Evolutionary conservation across 164 flowering plant genomes (phyloP), one percentile per base, ranked within the genome.

Genomic region (Nymphaea thermarum): DNA sequence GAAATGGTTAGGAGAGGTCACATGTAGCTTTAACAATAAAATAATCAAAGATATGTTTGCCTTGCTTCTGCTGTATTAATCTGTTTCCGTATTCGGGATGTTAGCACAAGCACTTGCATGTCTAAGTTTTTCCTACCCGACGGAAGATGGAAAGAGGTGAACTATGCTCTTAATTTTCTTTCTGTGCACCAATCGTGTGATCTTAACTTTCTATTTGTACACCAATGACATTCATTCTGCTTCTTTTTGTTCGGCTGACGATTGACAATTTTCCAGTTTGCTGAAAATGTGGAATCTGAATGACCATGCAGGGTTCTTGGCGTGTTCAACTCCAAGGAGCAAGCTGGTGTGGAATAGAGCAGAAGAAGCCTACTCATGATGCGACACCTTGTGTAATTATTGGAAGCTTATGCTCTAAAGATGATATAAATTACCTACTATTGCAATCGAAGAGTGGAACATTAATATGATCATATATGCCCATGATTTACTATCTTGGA

Each of bases 271-370:
- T 8, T 74, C 65, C 86, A 91, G 97, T 69, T 82, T 89, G 65
- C 73, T 91, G 11, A 91, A 91, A 76, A 86, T 89, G 41, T 91
- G 95, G 97, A 91, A 89, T 71, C 66, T 91, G 66, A 91, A 91
- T 67, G 84, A 88, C 43, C 81, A 71, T 78, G 73, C 80, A 67
- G 97, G 97, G 85, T 87, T 44, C 44, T 91, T 66, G 97, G 95
- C n/a, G 84, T 83, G 14, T 91, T 89, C 79, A 91, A 89, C 72
- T 91, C 79, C 95, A 91, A 64, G 93, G 93, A 69, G 97, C 94
- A 65, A 94, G 92, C 18, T 90, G 97, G 97, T 91, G 95, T 69
- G 82, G 63, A 60, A 77, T 80, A 66, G 87, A 80, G 64, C 87
- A 91, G 80, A 87, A n/a, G 69, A 86, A 87, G 70, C 79, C 82